These are phyloP conservation scores for Coccomyxa sp. DNA, from an alignment of 139 green algal genomes.

Conservation along the genomic window DNA sequence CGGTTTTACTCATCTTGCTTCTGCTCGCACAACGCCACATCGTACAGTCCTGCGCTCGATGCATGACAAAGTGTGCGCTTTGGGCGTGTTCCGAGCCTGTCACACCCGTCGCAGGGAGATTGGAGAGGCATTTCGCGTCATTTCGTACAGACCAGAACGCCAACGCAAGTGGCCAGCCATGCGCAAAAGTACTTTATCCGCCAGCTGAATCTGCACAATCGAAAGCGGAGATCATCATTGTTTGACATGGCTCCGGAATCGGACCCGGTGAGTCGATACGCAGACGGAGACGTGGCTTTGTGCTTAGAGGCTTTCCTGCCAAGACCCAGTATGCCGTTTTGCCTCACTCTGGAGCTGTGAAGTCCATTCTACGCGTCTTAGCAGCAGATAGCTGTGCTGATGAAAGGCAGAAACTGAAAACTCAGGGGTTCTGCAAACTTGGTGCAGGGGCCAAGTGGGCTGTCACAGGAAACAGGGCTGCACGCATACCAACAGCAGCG, in stretches of 20 bases:
- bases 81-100: neutral
- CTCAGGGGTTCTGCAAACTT: no score
- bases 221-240: conserved; percentile 49
- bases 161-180: conserved; percentile 63
- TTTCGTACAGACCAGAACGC: conserved; percentile 58
- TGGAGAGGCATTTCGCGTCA: conserved; percentile 64
- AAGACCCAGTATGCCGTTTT: neutral
- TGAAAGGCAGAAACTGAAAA: no score
- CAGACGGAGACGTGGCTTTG: no score
- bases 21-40: neutral
- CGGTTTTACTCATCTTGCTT: neutral
- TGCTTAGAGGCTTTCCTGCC: no score
- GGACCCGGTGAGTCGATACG: neutral
- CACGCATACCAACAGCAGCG: no score
- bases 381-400: no score
- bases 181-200: conserved; percentile 79
- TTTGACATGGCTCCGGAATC: conserved; percentile 48
- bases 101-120: conserved; percentile 42
- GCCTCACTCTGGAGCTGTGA: no score
- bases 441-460: no score
- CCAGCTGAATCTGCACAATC: conserved; percentile 54
- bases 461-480: no score
- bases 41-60: neutral
- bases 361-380: no score
- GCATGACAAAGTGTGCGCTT: neutral